Percentiles rank a stretch among this genome's conserved stretches.
Evolutionary conservation across 352 stramenopile genomes (phyloP).

Genomic region (Peronospora belbahrii): DNA sequence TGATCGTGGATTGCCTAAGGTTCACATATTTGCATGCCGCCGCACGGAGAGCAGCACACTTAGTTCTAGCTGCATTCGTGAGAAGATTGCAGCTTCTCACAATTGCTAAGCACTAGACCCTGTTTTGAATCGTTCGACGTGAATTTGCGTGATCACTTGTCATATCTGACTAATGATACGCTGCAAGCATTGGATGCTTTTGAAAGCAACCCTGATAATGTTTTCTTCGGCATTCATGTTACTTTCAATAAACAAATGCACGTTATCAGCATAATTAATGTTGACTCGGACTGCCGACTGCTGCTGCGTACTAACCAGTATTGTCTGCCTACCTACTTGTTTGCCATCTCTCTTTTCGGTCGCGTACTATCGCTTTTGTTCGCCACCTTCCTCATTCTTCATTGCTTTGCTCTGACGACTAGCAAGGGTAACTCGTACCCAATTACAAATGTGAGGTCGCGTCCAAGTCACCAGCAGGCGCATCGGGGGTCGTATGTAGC

Average conservation of each 20-base stretch:
- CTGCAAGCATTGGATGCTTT: neutral
- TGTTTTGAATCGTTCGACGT: neutral
- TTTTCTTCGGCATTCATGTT: neutral
- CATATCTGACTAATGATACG: neutral
- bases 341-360: constrained; percentile 3
- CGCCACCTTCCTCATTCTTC: neutral
- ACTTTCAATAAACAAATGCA: neutral
- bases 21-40: constrained; percentile 71
- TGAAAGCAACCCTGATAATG: neutral
- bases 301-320: constrained; percentile 18
- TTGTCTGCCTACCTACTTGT: constrained; percentile 7
- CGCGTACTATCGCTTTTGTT: constrained; percentile 9
- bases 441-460: constrained; percentile 26
- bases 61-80: constrained; percentile 76
- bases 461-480: constrained; percentile 16
- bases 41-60: constrained; percentile 78
- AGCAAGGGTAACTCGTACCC: constrained; percentile 6
- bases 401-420: neutral
- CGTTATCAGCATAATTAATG: neutral
- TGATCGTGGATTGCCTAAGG: constrained; percentile 42
- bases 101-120: constrained; percentile 2
- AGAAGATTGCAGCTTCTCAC: constrained; percentile 38
- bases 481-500: constrained; percentile 11
- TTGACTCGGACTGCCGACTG: constrained; percentile 1
- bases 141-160: neutral